Percentiles rank a stretch among this genome's conserved stretches.
These are phyloP conservation scores for Chernovozyma sophiae-reginae DNA, from an alignment of 1,139 yeast species.

Conservation along the genomic window DNA sequence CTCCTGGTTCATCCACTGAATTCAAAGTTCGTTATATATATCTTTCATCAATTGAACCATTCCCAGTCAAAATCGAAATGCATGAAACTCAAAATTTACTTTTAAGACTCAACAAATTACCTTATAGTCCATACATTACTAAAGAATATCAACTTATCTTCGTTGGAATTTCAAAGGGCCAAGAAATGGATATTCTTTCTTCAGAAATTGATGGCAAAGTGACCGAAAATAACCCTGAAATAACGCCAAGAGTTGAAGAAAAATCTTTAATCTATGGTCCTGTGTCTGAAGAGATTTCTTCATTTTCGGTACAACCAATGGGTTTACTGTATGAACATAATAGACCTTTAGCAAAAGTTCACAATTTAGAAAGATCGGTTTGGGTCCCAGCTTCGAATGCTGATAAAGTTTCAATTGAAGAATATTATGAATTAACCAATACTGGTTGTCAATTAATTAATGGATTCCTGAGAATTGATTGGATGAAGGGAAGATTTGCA, in stretches of 20 bases:
- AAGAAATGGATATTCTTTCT: slow-evolving; percentile 38
- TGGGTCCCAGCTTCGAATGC: slow-evolving; percentile 57
- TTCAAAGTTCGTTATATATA: slow-evolving; percentile 54
- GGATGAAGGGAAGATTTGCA: slow-evolving; percentile 53
- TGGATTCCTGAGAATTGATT: slow-evolving; percentile 78
- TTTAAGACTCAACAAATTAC: slow-evolving; percentile 51
- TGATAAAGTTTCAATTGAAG: slow-evolving; percentile 57
- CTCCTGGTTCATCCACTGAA: slow-evolving; percentile 53
- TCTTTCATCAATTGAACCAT: slow-evolving; percentile 48
- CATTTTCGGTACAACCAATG: slow-evolving; percentile 47
- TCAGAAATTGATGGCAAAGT: slow-evolving; percentile 7
- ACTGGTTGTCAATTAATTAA: slow-evolving; percentile 62
- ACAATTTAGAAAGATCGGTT: slow-evolving; percentile 62
- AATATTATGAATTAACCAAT: slow-evolving; percentile 78
- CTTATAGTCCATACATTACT: slow-evolving; percentile 64
- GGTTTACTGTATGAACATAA: slow-evolving; percentile 63
- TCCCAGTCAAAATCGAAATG: slow-evolving; percentile 62
- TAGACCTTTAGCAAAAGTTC: slow-evolving; percentile 59
- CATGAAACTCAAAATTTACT: slow-evolving; percentile 60
- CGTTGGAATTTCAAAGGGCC: slow-evolving; percentile 45
- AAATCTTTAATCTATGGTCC: slow-evolving; percentile 58
- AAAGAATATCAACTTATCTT: slow-evolving; percentile 45
- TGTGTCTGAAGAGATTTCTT: slow-evolving; percentile 30
- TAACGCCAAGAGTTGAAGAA: slow-evolving; percentile 30
- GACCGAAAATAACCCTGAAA: slow-evolving; percentile 13